phyloP scores from a whole-genome alignment of 2,329 filamentous ascomycete genomes.

The Stromatinia cepivora region DNA sequence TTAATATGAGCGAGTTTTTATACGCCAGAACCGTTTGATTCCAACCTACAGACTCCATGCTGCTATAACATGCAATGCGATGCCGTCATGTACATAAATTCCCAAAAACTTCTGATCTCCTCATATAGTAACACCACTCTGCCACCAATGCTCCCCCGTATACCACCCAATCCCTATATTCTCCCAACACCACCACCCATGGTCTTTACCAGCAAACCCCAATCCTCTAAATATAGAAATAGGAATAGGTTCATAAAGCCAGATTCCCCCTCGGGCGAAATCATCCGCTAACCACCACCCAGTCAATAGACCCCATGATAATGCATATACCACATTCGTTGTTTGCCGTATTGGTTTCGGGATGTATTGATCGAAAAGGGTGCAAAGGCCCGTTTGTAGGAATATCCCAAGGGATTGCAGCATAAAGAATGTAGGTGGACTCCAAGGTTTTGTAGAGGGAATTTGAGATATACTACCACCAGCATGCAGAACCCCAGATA shows the following conservation, averaged over 20 bases:
- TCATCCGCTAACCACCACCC: constrained; percentile 71
- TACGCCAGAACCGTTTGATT: neutral
- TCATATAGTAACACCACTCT: constrained; percentile 31
- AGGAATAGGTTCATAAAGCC: constrained; percentile 81
- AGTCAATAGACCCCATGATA: constrained; percentile 69
- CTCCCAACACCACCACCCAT: constrained; percentile 69
- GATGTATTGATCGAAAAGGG: constrained; percentile 40
- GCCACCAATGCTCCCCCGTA: constrained; percentile 63
- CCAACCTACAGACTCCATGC: neutral
- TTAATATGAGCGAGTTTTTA: neutral
- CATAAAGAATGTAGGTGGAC: constrained; percentile 68
- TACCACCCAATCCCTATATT: constrained; percentile 54
- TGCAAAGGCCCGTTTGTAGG: constrained; percentile 53
- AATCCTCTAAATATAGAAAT: constrained; percentile 68
- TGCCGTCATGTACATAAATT: neutral
- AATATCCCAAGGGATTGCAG: constrained; percentile 66
- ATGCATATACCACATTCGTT: constrained; percentile 62
- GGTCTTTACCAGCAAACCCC: constrained; percentile 60
- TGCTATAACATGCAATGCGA: neutral
- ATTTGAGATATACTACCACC: constrained; percentile 67
- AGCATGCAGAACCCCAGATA: constrained; percentile 70
- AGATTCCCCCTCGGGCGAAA: constrained; percentile 70
- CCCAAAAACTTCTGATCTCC: neutral
- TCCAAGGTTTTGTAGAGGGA: constrained; percentile 52
- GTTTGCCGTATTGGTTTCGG: constrained; percentile 51